These are phyloP conservation scores for Xylariales sp. DNA, from an alignment of 2,329 filamentous ascomycete species.

Conservation along the genomic window DNA sequence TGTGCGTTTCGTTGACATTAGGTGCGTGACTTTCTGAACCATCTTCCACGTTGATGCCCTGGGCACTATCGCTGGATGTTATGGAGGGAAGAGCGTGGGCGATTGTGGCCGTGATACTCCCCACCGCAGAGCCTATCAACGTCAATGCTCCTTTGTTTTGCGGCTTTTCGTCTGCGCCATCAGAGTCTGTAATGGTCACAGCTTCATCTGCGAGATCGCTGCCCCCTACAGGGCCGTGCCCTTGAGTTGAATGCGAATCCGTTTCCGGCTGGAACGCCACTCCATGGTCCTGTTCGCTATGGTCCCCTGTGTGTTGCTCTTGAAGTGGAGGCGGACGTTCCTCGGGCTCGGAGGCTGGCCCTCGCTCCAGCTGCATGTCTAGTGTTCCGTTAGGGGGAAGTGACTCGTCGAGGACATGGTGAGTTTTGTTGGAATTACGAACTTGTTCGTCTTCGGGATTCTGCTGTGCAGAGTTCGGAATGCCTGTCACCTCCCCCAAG, in stretches of 20 bases:
- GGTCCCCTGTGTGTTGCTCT: slow-evolving; percentile 8
- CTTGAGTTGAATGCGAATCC: slow-evolving; percentile 12
- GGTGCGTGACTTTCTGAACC: too few relatives aligned
- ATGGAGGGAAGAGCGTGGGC: too few relatives aligned
- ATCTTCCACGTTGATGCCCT: too few relatives aligned
- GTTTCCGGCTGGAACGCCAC: slow-evolving; percentile 13
- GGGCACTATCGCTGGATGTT: too few relatives aligned
- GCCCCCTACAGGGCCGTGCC: background rate
- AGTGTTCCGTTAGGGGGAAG: background rate
- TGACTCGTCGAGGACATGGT: background rate
- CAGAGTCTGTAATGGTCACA: background rate
- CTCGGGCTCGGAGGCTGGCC: slow-evolving; percentile 7
- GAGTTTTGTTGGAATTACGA: background rate
- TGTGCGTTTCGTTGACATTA: too few relatives aligned
- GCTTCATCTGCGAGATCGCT: background rate
- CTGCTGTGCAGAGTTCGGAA: too few relatives aligned
- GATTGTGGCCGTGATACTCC: too few relatives aligned
- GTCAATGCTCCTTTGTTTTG: too few relatives aligned
- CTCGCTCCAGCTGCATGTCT: background rate
- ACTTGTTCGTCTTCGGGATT: slow-evolving; percentile 10
- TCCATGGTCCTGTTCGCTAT: slow-evolving; percentile 10
- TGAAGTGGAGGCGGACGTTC: slow-evolving; percentile 15
- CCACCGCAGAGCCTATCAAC: too few relatives aligned
- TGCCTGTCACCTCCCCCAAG: background rate
- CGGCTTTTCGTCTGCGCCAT: too few relatives aligned